phyloP scores from a whole-genome alignment of 2,329 filamentous ascomycete genomes.

The Eutypa lata region DNA sequence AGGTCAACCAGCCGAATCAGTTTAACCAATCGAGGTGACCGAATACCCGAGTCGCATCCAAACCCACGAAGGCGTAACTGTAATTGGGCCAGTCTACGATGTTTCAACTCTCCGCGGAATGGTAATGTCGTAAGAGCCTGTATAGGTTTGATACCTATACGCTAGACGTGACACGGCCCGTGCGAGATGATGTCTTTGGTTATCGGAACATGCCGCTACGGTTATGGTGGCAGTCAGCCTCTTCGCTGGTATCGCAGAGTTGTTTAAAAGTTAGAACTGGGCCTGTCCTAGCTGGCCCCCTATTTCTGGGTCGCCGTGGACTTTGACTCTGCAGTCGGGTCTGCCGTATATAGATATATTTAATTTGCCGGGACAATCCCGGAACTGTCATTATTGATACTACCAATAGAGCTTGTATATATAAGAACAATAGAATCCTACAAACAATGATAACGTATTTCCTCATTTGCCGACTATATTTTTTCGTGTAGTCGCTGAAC shows the following conservation, averaged over 20 bases:
- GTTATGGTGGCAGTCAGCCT: not conserved
- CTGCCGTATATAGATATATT: not conserved
- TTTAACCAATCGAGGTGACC: not conserved
- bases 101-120: not conserved
- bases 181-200: not conserved
- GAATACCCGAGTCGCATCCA: not conserved
- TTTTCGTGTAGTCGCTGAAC: not conserved
- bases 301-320: not conserved
- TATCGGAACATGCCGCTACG: not conserved
- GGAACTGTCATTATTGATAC: not conserved
- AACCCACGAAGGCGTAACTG: not conserved
- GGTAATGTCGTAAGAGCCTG: not conserved
- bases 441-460: not conserved
- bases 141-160: not conserved
- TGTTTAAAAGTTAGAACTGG: not conserved
- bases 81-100: not conserved
- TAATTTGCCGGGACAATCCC: not conserved
- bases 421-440: not conserved
- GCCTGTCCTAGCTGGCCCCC: not conserved
- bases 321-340: not conserved
- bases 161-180: not conserved
- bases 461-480: not conserved
- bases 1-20: conserved; percentile 3
- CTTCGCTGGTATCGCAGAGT: not conserved
- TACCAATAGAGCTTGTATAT: not conserved